Evolutionary conservation across 208 protist genomes (phyloP).

Genomic region (Trypanosoma cruzi): DNA sequence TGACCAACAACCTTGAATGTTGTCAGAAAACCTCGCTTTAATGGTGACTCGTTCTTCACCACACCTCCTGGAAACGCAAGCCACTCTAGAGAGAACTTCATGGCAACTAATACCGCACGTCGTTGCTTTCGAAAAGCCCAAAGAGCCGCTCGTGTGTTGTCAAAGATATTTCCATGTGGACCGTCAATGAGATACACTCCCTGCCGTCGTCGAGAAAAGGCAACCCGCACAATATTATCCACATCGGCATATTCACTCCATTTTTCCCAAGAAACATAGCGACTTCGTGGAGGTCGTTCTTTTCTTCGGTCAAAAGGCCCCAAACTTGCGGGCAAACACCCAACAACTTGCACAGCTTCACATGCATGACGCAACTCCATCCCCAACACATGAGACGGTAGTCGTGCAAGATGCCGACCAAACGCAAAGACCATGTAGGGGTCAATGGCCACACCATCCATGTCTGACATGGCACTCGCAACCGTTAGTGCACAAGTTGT

Average conservation of each 20-base stretch:
- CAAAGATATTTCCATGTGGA: constrained; percentile 68
- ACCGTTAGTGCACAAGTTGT: constrained; percentile 78
- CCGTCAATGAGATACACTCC: constrained; percentile 70
- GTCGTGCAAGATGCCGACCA: constrained; percentile 54
- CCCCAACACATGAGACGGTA: constrained; percentile 40
- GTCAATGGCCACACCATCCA: constrained; percentile 78
- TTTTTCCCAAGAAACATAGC: constrained; percentile 48
- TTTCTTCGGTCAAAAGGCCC: constrained; percentile 55
- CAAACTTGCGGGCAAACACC: constrained; percentile 52
- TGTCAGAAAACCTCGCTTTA: constrained; percentile 60
- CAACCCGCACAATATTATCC: constrained; percentile 40
- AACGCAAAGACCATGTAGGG: constrained; percentile 84
- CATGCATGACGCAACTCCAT: constrained; percentile 71
- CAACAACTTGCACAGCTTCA: constrained; percentile 61
- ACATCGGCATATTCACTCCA: constrained; percentile 41
- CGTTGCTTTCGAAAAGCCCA: constrained; percentile 75
- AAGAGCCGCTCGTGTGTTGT: constrained; percentile 69
- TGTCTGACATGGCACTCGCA: constrained; percentile 74
- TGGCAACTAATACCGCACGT: constrained; percentile 54
- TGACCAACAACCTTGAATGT: constrained; percentile 79
- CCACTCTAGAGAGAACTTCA: constrained; percentile 73
- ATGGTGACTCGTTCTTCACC: constrained; percentile 35
- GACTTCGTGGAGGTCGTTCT: constrained; percentile 23
- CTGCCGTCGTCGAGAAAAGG: constrained; percentile 62
- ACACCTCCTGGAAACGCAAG: constrained; percentile 56